phyloP scores from a whole-genome alignment of 345 rosid genomes.

The Camelina laxa region DNA sequence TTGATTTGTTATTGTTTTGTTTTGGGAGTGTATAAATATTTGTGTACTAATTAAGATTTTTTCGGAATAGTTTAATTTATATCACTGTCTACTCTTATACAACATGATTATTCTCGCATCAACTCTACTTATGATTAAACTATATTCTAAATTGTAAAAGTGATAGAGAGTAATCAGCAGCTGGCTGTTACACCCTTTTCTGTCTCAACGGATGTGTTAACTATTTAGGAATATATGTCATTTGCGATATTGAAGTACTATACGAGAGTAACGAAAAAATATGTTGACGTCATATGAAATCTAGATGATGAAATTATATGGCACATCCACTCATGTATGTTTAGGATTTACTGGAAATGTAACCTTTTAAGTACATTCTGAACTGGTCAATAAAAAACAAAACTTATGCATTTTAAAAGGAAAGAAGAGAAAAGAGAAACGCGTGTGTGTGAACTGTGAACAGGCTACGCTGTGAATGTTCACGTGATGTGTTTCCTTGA shows the following conservation, averaged over 20 bases:
- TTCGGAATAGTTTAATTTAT: slow-evolving; percentile 5
- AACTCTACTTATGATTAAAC: background rate
- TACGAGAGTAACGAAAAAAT: background rate
- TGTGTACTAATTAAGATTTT: slow-evolving; percentile 24
- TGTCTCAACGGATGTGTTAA: background rate
- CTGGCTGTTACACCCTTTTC: background rate
- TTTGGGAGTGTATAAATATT: slow-evolving; percentile 27
- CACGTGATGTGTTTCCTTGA: slow-evolving; percentile 62
- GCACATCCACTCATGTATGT: background rate
- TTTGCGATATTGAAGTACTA: background rate
- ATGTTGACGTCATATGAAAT: background rate
- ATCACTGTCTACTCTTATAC: background rate
- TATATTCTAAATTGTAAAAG: background rate
- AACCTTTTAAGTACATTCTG: background rate
- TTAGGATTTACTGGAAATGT: background rate
- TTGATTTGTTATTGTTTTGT: slow-evolving; percentile 15
- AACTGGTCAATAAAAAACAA: background rate
- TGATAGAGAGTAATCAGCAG: background rate
- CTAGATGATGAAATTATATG: background rate
- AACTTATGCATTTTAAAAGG: background rate
- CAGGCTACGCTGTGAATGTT: slow-evolving; percentile 43
- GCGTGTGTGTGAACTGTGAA: slow-evolving; percentile 47
- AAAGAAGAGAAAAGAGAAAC: slow-evolving; percentile 17
- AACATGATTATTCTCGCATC: no score
- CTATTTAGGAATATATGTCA: background rate